A percentile compares a stretch with the other conserved stretches of the same genome.
These are phyloP conservation scores for Podila clonocystis DNA, from an alignment of 192 early-diverging fungal genomes.

Conservation along the genomic window DNA sequence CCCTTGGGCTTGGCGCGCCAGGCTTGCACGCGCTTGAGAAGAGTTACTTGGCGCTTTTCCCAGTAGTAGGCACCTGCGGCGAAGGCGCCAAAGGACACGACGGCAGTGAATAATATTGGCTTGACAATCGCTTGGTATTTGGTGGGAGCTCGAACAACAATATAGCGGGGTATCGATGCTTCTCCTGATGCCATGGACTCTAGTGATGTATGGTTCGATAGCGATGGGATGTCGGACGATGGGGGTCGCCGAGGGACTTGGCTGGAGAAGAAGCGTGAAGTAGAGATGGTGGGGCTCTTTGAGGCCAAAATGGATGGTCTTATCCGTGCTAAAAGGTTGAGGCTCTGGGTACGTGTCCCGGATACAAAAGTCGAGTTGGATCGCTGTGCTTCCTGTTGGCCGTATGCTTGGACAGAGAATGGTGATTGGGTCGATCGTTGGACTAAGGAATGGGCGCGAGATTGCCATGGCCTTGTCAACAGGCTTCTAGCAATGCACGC, in stretches of 20 bases:
- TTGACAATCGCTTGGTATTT: conserved; percentile 36
- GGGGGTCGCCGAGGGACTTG: background rate
- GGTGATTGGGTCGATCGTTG: background rate
- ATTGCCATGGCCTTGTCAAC: conserved; percentile 6
- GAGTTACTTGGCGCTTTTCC: conserved; percentile 35
- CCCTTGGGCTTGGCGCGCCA: conserved; percentile 34
- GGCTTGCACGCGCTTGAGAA: conserved; percentile 37
- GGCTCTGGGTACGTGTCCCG: too few species aligned
- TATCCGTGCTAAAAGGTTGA: too few species aligned
- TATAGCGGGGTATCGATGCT: conserved; percentile 5
- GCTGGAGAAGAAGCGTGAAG: background rate
- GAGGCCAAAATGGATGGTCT: too few species aligned
- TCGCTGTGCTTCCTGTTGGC: background rate
- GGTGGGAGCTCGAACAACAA: conserved; percentile 17
- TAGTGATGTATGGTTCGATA: background rate
- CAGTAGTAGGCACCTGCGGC: conserved; percentile 45
- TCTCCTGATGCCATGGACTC: background rate
- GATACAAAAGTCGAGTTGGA: too few species aligned
- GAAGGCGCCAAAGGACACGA: conserved; percentile 48
- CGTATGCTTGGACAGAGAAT: background rate
- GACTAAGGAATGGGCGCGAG: background rate
- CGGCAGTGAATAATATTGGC: conserved; percentile 59
- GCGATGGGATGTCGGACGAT: background rate
- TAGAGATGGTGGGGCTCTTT: background rate
- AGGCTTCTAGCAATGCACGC: background rate